Base-by-base conservation (phyloP, 169 alveolate species). In the Cryptosporidium parvum region DNA sequence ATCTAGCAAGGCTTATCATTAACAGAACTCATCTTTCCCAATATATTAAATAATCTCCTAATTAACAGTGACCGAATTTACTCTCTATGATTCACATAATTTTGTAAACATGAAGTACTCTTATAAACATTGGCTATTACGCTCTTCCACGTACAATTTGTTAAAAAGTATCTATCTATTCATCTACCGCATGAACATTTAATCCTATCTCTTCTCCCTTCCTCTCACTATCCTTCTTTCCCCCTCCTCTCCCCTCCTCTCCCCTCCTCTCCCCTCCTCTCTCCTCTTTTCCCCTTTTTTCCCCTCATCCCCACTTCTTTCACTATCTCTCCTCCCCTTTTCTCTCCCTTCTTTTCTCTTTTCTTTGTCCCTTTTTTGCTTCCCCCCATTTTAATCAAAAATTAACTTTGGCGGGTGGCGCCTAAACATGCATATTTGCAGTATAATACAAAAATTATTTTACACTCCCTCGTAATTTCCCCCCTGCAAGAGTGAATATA, bases 401-500 rank as follows among this genome's bases (percentile, higher is more conserved):
- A 48, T 3, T 48, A 48, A 48, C 16, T 56, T 31, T 31, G 1
- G 6, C 0, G 18, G 26, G 1, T 31, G 86, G 86, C 86, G 86
- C 67, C 70, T 56, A 73, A 73, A n/a, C 53, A 14, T 65, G 53
- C 59, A 73, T 58, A 35, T 56, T 31, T 73, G 86, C 86, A 73
- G 86, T 73, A 73, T 73, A 73, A 65, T 65, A 21, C 21, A 23
- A 26, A 62, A 65, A 73, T 73, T 53, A 37, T 37, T 39, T 42
- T 35, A 7, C 86, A 23, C 62, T 72, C 86, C 71, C 67, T 48
- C 56, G 18, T 14, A 48, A 56, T 56, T 23, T 26, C 37, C 67
- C 67, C 67, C 67, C 29, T 56, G 18, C 2, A 23, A 56, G 35
- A 56, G 67, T 26, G 35, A 56, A 56, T 21, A 56, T 53, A 53